These are phyloP conservation scores for Globisporangium middletonii DNA, from an alignment of 352 stramenopile genomes.

Conservation along the genomic window DNA sequence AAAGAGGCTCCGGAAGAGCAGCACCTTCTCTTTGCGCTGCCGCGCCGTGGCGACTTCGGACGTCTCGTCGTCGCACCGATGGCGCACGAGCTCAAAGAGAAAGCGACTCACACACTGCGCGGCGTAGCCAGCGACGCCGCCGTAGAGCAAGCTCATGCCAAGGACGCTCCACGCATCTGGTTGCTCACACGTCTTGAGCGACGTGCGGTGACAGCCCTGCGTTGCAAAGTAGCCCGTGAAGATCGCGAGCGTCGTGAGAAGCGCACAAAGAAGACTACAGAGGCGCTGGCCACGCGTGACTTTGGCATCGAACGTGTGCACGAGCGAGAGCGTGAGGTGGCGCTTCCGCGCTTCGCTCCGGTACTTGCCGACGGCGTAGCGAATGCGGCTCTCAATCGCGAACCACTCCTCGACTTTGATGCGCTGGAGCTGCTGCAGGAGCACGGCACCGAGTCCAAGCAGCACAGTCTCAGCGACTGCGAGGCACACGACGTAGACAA, in stretches of 20 bases:
- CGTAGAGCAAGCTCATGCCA: constrained; percentile 51
- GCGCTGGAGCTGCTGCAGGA: constrained; percentile 25
- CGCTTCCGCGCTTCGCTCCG: constrained; percentile 27
- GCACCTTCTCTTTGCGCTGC: constrained; percentile 73
- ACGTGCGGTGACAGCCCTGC: constrained; percentile 49
- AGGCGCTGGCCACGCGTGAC: constrained; percentile 54
- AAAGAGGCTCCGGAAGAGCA: constrained; percentile 50
- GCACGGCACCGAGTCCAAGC: constrained; percentile 12
- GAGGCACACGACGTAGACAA: constrained; percentile 29
- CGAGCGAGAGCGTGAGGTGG: constrained; percentile 50
- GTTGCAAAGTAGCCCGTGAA: constrained; percentile 45
- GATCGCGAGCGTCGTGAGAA: constrained; percentile 38
- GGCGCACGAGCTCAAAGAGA: constrained; percentile 55
- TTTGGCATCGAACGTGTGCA: constrained; percentile 44
- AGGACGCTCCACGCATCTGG: constrained; percentile 35
- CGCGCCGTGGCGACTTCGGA: constrained; percentile 41
- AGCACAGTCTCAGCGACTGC: constrained; percentile 28
- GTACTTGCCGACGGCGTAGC: constrained; percentile 51
- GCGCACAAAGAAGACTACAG: constrained; percentile 35
- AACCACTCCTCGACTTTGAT: constrained; percentile 41
- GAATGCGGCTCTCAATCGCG: constrained; percentile 37
- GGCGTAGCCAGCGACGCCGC: constrained; percentile 32
- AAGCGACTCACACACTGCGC: constrained; percentile 26
- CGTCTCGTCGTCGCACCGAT: constrained; percentile 59
- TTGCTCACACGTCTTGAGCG: constrained; percentile 58